Base-by-base conservation (phyloP, 1,284 basidiomycete genomes). In the Trichosporon sp. region DNA sequence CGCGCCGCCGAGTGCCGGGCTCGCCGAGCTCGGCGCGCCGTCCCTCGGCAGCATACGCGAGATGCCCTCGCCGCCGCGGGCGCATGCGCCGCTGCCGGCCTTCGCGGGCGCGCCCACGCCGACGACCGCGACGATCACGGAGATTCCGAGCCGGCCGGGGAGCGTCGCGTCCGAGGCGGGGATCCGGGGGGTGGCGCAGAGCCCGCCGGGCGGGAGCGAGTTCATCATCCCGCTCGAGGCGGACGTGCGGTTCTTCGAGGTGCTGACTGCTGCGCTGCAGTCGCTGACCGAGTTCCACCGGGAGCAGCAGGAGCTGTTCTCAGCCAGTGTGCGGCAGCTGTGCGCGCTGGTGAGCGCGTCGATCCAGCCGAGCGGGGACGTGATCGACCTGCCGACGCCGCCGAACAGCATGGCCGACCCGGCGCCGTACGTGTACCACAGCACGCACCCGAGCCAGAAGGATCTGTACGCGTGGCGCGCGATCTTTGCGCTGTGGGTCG, bases 401-500 rank as follows among this genome's bases (percentile, higher is more conserved):
- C 66, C 75, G n/a, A 74, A 75, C 25, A 63, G 71, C 7, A 25
- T 29, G 18, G 32, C 65, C 12, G 66, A 51, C 58, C 64, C 31
- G 21, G 23, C 25, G 5, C 38, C 47, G 29, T 68, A 56, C 64
- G 29, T 56, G 35, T 67, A 67, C 66, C 38, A 35, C 11, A 32
- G 65, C 2, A 18, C 64, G 11, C 93, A 44, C n/a, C 64, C 75
- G 2, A 72, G 66, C 7, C 78, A 75, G 65, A 80, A 80, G 62
- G 95, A 98, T 76, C 83, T 98, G n/a, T 95, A 93, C 77, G 88
- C 89, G 2, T 98, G 95, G 95, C 85, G 95, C 34, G 90, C 93
- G 81, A 91, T 98, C 35, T 97, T 98, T 77, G 88, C 89, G 64
- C 83, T 96, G 1, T 98, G 96, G 84, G 86, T 92, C 65, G 93